A percentile compares a stretch with the other conserved stretches of the same genome.
Evolutionary conservation across 1,139 yeast species (phyloP).

Genomic region (Blastobotrys ciferrii): DNA sequence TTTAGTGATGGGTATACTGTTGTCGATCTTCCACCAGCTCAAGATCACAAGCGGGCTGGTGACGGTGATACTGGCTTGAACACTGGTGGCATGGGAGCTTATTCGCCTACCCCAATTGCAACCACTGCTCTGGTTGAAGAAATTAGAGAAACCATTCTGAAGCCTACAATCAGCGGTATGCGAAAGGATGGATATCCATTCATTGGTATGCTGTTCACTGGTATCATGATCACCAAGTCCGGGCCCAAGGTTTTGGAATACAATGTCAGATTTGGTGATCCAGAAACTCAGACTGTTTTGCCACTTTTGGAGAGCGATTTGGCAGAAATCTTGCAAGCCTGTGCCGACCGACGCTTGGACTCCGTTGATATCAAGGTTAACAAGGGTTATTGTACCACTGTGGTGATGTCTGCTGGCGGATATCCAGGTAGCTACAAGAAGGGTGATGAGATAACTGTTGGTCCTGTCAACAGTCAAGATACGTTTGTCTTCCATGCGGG

Average conservation of each 20-base stretch:
- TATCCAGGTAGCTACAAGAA: conserved; percentile 86
- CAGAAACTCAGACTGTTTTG: conserved; percentile 95
- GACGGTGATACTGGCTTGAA: conserved; percentile 92
- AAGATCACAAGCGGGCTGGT: conserved; percentile 94
- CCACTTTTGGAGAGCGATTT: conserved; percentile 89
- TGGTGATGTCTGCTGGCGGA: conserved; percentile 96
- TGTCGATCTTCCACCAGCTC: conserved; percentile 93
- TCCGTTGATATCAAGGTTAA: conserved; percentile 67
- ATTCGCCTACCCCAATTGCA: conserved; percentile 95
- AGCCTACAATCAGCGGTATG: conserved; percentile 96
- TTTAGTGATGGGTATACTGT: conserved; percentile 92
- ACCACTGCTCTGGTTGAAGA: conserved; percentile 64
- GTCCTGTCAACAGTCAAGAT: conserved; percentile 42
- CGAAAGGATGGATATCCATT: conserved; percentile 93
- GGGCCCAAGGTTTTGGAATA: conserved; percentile 97
- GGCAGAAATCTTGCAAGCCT: conserved; percentile 88
- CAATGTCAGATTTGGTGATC: conserved; percentile 98
- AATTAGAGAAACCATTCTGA: conserved; percentile 70
- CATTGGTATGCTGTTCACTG: conserved; percentile 96
- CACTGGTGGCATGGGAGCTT: conserved; percentile 99
- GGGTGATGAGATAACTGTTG: conserved; percentile 78
- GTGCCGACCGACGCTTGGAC: conserved; percentile 93
- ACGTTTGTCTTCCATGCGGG: conserved; percentile 94
- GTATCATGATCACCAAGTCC: conserved; percentile 77
- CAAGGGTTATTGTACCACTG: conserved; percentile 71